phyloP scores from a whole-genome alignment of 345 rosid genomes.

The Geranium rotundifolium region DNA sequence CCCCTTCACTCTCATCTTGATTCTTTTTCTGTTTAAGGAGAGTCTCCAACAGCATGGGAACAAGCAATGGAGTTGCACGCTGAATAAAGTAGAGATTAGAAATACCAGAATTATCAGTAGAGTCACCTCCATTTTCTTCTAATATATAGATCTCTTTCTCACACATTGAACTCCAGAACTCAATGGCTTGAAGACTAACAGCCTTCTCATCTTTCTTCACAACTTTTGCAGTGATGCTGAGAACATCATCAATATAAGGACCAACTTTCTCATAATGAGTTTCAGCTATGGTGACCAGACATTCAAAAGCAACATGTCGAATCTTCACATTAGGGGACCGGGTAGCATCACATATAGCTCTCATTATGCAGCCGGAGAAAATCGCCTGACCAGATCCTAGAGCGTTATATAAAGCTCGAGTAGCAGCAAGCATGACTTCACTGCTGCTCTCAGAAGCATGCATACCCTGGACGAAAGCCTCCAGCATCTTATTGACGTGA shows the following conservation, averaged over 20 bases:
- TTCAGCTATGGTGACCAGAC: slow-evolving; percentile 21
- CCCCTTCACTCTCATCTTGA: slow-evolving; percentile 23
- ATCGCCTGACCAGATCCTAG: slow-evolving; percentile 24
- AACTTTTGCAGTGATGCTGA: slow-evolving; percentile 21
- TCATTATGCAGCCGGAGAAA: slow-evolving; percentile 23
- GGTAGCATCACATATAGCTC: slow-evolving; percentile 26
- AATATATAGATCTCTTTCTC: slow-evolving; percentile 26
- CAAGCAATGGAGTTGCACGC: slow-evolving; percentile 19
- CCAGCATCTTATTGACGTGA: slow-evolving; percentile 65
- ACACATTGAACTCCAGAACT: slow-evolving; percentile 25
- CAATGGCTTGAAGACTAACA: slow-evolving; percentile 23
- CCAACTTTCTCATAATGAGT: slow-evolving; percentile 20
- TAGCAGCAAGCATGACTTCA: slow-evolving; percentile 25
- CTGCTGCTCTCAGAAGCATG: slow-evolving; percentile 16
- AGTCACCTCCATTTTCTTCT: slow-evolving; percentile 30
- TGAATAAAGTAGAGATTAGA: slow-evolving; percentile 28
- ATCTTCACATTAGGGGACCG: slow-evolving; percentile 18
- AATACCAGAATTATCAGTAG: slow-evolving; percentile 23
- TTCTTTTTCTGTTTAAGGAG: slow-evolving; percentile 26
- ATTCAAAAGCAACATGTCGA: slow-evolving; percentile 24
- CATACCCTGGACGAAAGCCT: slow-evolving; percentile 46
- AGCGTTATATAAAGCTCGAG: slow-evolving; percentile 19
- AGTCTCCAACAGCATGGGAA: slow-evolving; percentile 20
- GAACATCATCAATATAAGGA: slow-evolving; percentile 18
- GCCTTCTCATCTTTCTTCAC: slow-evolving; percentile 20